Evolutionary conservation across 2,329 filamentous ascomycete species (phyloP), one percentile per base, ranked within the genome.

Genomic region (Ophiostoma fasciatum): DNA sequence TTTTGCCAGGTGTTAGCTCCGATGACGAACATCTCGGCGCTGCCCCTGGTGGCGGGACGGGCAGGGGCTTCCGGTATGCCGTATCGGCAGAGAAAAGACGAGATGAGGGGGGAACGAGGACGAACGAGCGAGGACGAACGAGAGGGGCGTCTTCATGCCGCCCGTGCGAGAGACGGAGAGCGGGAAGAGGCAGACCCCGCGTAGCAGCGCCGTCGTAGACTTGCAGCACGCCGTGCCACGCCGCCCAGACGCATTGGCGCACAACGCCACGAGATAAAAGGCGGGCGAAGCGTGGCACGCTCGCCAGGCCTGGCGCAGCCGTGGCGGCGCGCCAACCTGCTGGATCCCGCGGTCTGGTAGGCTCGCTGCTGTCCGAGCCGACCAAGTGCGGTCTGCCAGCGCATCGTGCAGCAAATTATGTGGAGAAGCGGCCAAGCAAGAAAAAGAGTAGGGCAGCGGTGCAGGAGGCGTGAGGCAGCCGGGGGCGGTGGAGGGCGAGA

Each of bases 381-480:
- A 37, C 42, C 36, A 40, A 39, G 39, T 48, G 45, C 46, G 42
- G 41, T 37, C 34, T 53, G 53, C 52, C 53, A 56, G 44, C 52
- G 49, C 53, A 56, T 55, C 53, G 44, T 56, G 53, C 53, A 56
- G 51, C 38, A 48, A n/a, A 44, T 40, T 39, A 48, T 45, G 52
- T 53, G 51, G 51, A 53, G 52, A 41, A 46, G 41, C 12, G 17
- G 11, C 28, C 15, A 43, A 42, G 34, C 27, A 38, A 42, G 35
- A 38, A 42, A 41, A 39, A 40, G 37, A 48, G 22, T 14, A 28
- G 21, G 14, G 31, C 25, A 37, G 30, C 25, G 28, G 37, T 37
- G 35, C 14, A 39, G 39, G 34, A 22, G 31, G n/a, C n/a, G n/a
- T 13, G 22, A 20, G 13, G 22, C 4, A 18, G 15, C 31, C 26